Evolutionary conservation across 1,284 basidiomycete species (phyloP).

Genomic region (Omphalotus olearius): DNA sequence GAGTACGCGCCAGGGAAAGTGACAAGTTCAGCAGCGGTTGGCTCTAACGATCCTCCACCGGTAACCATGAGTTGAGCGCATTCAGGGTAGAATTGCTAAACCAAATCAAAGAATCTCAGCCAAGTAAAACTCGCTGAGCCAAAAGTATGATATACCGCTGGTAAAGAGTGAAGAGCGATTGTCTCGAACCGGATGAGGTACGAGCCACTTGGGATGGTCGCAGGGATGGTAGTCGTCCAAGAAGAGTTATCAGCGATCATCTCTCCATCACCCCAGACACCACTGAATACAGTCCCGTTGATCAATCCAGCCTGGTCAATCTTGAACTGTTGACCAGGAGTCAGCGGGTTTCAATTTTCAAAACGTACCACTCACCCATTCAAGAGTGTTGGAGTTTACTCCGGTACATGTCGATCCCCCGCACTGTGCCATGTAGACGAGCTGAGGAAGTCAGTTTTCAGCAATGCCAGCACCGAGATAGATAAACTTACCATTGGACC

Average conservation of each 20-base stretch:
- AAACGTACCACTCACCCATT: conserved; percentile 36
- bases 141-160: conserved; percentile 34
- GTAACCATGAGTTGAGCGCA: conserved; percentile 51
- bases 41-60: conserved; percentile 39
- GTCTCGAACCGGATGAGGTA: conserved; percentile 56
- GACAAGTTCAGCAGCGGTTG: conserved; percentile 41
- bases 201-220: conserved; percentile 43
- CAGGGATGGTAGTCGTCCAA: conserved; percentile 54
- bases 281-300: conserved; percentile 41
- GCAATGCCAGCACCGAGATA: background rate
- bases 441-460: conserved; percentile 22
- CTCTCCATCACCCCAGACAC: conserved; percentile 45
- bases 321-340: conserved; percentile 38
- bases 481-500: conserved; percentile 41
- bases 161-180: conserved; percentile 51
- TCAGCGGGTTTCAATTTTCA: background rate
- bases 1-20: conserved; percentile 48
- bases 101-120: background rate
- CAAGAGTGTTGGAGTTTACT: conserved; percentile 37
- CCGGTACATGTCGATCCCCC: conserved; percentile 44
- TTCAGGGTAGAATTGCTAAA: conserved; percentile 52
- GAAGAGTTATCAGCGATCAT: conserved; percentile 51
- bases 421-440: conserved; percentile 51
- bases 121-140: background rate
- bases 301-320: conserved; percentile 54